Base-by-base conservation (phyloP, 768 basidiomycete genomes). In the Tricholoma bakamatsutake region DNA sequence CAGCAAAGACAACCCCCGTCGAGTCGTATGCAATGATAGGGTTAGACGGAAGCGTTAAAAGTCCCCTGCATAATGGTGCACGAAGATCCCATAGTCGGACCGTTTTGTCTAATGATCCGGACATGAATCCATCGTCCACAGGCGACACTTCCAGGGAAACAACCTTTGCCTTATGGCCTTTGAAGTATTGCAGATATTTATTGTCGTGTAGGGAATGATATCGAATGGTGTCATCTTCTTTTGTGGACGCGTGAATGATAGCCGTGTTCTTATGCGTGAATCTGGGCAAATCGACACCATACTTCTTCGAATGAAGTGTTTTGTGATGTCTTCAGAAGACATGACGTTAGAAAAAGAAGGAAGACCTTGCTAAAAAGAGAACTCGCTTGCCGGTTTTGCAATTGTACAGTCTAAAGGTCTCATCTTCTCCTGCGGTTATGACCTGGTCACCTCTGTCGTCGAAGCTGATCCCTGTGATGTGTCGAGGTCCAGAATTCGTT, bases 181-280 rank as follows among this genome's bases (percentile, higher is more conserved):
- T 88, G 78, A 97, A 98, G 73, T 99, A 99, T 60, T 88, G 84
- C 31, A 98, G 73, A 69, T 94, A 99, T 67, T 89, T 93, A 79
- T 97, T 98, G 79, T 96, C 93, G 70, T 98, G 93, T 50, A 96
- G 69, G 1, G 92, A 95, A 64, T 96, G 92, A 69, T 98, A 98
- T 45, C 97, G 84, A 61, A 98, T 82, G 0, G 90, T 93, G 67
- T 98, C 92, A 69, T 98, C 91, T 69, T 90, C 90, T 68, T 96
- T 98, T 15, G 95, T 98, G 4, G 92, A 95, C 7, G 95, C 90
- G 64, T 98, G 85, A 2, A 98, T 67, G 47, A 98, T 87, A 3
- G 87, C 83, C 0, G 85, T 83, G 61, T 82, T 86, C 67, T 90
- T 90, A 74, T 98, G 97, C 0, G 96, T 98, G 65, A 98, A 97